Conservation (phyloP, 2,329 filamentous ascomycete species). For the Alternaria panax region DNA sequence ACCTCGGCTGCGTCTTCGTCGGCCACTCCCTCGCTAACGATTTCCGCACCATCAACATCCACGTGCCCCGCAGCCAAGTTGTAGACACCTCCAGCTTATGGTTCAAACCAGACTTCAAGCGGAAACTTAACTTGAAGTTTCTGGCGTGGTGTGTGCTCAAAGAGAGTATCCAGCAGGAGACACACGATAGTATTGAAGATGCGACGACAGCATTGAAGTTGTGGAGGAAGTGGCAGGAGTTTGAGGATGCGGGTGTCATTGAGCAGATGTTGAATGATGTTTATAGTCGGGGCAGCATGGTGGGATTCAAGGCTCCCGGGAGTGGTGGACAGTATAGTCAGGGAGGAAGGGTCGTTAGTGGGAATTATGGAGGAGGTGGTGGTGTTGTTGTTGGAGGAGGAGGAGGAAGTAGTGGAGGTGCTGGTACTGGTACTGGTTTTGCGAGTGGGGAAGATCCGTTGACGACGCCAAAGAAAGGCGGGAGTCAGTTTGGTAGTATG, state of each 20-base stretch:
- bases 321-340: constrained; percentile 27
- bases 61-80: constrained; percentile 87
- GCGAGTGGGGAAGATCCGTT: constrained; percentile 63
- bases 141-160: constrained; percentile 86
- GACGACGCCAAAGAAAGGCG: constrained; percentile 59
- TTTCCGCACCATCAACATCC: constrained; percentile 97
- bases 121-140: constrained; percentile 91
- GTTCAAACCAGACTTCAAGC: constrained; percentile 78
- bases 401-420: constrained; percentile 15
- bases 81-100: constrained; percentile 95
- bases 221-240: constrained; percentile 90
- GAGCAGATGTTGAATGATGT: constrained; percentile 87
- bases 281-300: constrained; percentile 70
- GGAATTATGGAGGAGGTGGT: neutral
- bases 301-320: constrained; percentile 51
- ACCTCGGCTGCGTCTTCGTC: constrained; percentile 91
- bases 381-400: neutral
- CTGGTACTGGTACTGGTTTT: too few species aligned
- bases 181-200: constrained; percentile 95
- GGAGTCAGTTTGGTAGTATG: constrained; percentile 46
- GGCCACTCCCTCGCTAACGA: constrained; percentile 94
- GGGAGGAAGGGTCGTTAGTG: constrained; percentile 2
- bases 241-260: constrained; percentile 81
- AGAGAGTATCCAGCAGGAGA: constrained; percentile 91
- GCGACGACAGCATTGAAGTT: constrained; percentile 88